Evolutionary conservation across 371 early-diverging fungal species (phyloP).

Genomic region (Zancudomyces culisetae): DNA sequence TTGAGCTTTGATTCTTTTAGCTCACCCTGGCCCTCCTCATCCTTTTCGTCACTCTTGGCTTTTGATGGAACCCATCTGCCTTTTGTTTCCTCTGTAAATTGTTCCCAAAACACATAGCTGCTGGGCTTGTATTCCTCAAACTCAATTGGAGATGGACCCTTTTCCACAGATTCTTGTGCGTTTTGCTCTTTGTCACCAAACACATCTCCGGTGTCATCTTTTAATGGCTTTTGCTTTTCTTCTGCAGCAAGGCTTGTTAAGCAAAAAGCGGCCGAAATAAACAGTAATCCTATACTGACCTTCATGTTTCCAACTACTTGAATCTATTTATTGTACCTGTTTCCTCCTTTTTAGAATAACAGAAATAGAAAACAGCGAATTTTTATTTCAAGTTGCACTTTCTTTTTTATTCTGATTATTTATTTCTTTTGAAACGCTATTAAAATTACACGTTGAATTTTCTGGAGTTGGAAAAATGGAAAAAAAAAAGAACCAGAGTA

Average conservation of each 20-base stretch:
- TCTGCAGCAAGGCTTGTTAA: not conserved
- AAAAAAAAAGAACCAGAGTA: too few relatives aligned
- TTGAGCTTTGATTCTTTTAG: slow-evolving; percentile 28
- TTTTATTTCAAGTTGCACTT: too few relatives aligned
- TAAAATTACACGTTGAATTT: too few relatives aligned
- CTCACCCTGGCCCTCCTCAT: slow-evolving; percentile 25
- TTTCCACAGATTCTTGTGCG: not conserved
- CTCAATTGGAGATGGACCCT: not conserved
- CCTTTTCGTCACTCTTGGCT: slow-evolving; percentile 39
- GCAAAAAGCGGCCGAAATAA: not conserved
- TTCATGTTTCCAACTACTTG: too few relatives aligned
- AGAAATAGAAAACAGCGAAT: too few relatives aligned
- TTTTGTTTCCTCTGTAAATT: slow-evolving; percentile 34
- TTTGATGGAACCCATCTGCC: slow-evolving; percentile 46
- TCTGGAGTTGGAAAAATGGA: too few relatives aligned
- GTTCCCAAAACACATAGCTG: slow-evolving; percentile 39
- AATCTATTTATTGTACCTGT: too few relatives aligned
- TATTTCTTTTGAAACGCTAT: too few relatives aligned
- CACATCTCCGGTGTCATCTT: not conserved
- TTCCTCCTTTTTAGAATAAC: too few relatives aligned
- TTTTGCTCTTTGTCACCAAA: not conserved
- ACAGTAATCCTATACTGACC: not conserved
- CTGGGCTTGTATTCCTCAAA: slow-evolving; percentile 6
- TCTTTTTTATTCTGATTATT: too few relatives aligned
- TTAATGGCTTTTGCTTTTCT: not conserved